These are phyloP conservation scores for Sherardia arvensis DNA, from an alignment of 257 asterid genomes.

Conservation along the genomic window DNA sequence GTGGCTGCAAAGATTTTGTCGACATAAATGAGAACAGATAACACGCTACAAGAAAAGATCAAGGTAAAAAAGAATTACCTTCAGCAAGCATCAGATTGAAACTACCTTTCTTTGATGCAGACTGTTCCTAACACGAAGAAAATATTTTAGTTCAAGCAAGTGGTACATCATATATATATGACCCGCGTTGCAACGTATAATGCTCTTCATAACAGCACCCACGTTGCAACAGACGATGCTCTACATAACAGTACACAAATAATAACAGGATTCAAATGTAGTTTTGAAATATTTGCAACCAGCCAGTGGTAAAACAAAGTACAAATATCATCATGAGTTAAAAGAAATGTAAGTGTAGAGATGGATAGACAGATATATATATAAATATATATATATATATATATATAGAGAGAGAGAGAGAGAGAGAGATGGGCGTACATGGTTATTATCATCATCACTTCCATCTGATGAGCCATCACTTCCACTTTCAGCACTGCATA, in stretches of 20 bases:
- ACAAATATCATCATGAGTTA: background rate
- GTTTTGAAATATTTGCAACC: background rate
- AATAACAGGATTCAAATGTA: background rate
- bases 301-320: background rate
- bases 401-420: background rate
- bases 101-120: constrained; percentile 77
- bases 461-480: constrained; percentile 81
- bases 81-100: constrained; percentile 94
- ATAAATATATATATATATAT: no score
- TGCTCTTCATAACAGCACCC: background rate
- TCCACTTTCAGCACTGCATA: constrained; percentile 78
- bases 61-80: constrained; percentile 36
- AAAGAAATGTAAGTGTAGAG: background rate
- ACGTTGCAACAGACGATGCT: background rate
- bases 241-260: background rate
- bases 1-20: constrained; percentile 47
- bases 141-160: constrained; percentile 3
- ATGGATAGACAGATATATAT: no score
- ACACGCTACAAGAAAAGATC: constrained; percentile 5
- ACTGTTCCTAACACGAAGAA: constrained; percentile 39
- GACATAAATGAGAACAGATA: constrained; percentile 1
- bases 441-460: constrained; percentile 68
- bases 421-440: constrained; percentile 23
- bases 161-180: background rate
- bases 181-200: background rate